phyloP scores from a whole-genome alignment of 2,329 filamentous ascomycete species.

The Sarocladium strictum region DNA sequence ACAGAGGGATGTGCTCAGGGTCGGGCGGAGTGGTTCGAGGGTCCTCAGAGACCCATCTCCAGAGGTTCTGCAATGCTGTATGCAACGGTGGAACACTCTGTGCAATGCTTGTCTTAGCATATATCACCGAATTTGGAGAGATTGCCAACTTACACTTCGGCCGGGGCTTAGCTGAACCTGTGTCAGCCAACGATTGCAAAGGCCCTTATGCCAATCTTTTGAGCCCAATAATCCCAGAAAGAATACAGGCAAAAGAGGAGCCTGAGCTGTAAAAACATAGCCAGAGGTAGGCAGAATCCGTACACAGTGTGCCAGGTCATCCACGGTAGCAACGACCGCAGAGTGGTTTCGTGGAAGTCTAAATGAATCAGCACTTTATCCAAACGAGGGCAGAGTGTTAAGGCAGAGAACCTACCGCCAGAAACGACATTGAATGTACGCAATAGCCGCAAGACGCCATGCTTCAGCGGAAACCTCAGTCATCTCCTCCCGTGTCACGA shows the following conservation, averaged over 20 bases:
- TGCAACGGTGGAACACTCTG: constrained; percentile 36
- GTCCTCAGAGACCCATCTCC: constrained; percentile 28
- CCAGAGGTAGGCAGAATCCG: constrained; percentile 35
- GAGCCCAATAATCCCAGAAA: constrained; percentile 32
- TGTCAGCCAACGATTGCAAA: constrained; percentile 30
- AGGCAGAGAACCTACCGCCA: constrained; percentile 22
- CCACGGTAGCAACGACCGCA: constrained; percentile 24
- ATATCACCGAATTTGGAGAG: too few relatives aligned
- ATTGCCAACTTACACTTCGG: constrained; percentile 29
- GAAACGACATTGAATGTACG: constrained; percentile 33
- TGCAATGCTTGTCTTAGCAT: too few relatives aligned
- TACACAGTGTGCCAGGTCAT: constrained; percentile 30
- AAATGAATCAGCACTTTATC: constrained; percentile 10
- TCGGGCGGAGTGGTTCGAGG: constrained; percentile 11
- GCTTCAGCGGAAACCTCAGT: constrained; percentile 35
- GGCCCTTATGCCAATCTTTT: constrained; percentile 18
- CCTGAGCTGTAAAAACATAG: constrained; percentile 33
- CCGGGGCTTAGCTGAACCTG: constrained; percentile 29
- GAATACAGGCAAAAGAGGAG: constrained; percentile 35
- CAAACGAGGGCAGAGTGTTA: not conserved
- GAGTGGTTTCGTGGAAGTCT: constrained; percentile 32
- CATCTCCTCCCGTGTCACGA: constrained; percentile 26
- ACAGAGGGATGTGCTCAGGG: constrained; percentile 13
- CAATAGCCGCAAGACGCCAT: constrained; percentile 32
- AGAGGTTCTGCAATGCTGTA: constrained; percentile 25